These are phyloP conservation scores for Chaetomium cochliodes DNA, from an alignment of 495 filamentous ascomycete species.

Conservation along the genomic window DNA sequence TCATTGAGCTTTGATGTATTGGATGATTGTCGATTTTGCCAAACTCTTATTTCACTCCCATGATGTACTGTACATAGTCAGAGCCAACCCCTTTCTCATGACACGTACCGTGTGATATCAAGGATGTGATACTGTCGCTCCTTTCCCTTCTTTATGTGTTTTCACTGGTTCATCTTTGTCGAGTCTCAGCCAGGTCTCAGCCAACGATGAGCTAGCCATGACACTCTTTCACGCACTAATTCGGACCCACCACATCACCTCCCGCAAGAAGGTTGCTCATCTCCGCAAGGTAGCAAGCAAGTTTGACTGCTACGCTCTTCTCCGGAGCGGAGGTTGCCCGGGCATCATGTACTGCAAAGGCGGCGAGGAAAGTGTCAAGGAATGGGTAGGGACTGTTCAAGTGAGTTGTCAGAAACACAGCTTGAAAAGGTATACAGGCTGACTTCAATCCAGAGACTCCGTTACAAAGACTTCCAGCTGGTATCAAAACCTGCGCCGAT, in stretches of 20 bases:
- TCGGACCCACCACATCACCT: conserved; percentile 78
- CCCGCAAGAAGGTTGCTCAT: conserved; percentile 69
- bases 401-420: conserved; percentile 20
- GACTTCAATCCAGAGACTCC: conserved; percentile 26
- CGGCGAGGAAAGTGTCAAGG: conserved; percentile 41
- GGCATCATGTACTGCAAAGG: conserved; percentile 80
- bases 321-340: conserved; percentile 64
- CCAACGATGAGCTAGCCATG: conserved; percentile 15
- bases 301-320: conserved; percentile 57
- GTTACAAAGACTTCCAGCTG: conserved; percentile 38
- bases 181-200: not conserved
- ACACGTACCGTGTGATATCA: not conserved
- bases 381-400: conserved; percentile 37
- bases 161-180: not conserved
- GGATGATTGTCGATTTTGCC: too few relatives aligned
- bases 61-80: not conserved
- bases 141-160: not conserved
- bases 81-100: not conserved
- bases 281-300: conserved; percentile 62
- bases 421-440: not conserved
- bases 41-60: not conserved
- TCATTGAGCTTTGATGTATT: too few relatives aligned
- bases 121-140: not conserved
- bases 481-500: conserved; percentile 27
- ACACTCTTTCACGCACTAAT: conserved; percentile 62